phyloP scores from a whole-genome alignment of 176 grass and related monocot species.

The Eleusine coracana region DNA sequence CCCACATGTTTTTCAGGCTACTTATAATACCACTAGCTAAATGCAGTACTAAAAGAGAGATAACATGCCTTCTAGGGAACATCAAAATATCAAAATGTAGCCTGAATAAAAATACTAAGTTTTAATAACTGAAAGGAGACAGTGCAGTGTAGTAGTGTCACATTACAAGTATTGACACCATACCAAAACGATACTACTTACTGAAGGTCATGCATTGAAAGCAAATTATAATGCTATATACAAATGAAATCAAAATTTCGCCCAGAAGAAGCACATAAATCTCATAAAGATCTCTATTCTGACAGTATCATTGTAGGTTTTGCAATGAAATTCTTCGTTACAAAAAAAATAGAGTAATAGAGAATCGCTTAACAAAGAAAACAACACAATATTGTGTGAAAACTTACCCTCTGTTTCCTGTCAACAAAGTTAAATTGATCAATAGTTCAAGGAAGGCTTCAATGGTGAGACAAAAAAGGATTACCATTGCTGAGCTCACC shows the following conservation, averaged over 20 bases:
- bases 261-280: not conserved
- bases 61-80: not conserved
- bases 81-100: not conserved
- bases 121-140: not conserved
- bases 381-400: not conserved
- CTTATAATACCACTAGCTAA: slow-evolving; percentile 1
- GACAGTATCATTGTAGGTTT: not conserved
- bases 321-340: not conserved
- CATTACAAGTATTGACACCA: not conserved
- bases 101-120: not conserved
- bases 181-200: not conserved
- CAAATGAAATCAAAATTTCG: not conserved
- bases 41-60: not conserved
- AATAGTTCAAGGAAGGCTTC: not conserved
- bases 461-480: slow-evolving; percentile 10
- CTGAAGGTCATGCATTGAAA: not conserved
- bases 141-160: not conserved
- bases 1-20: slow-evolving; percentile 16
- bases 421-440: not conserved
- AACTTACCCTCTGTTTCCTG: not conserved
- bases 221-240: not conserved
- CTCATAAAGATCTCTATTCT: not conserved
- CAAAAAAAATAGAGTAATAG: slow-evolving; percentile 5
- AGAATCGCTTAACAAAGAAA: slow-evolving; percentile 1
- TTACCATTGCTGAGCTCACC: not conserved